These are phyloP conservation scores for Ambrosiella beaveri DNA, from an alignment of 2,329 filamentous ascomycete species.

Conservation along the genomic window DNA sequence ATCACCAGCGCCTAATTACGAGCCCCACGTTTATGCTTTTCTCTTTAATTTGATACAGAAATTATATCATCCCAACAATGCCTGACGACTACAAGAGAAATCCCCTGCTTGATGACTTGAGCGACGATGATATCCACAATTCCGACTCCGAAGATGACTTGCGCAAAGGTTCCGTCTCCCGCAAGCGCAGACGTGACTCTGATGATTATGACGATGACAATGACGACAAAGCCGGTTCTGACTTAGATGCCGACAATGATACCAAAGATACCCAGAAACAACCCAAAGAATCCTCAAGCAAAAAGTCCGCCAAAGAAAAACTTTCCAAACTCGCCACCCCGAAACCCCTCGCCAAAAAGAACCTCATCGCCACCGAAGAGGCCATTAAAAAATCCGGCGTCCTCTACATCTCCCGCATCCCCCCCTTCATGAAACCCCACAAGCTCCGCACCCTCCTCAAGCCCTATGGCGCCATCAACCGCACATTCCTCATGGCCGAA, in stretches of 20 bases:
- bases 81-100: slow-evolving; percentile 16
- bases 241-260: slow-evolving; percentile 20
- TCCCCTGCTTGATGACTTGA: slow-evolving; percentile 17
- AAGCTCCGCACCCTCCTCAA: slow-evolving; percentile 60
- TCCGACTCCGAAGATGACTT: slow-evolving; percentile 56
- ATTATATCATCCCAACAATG: slow-evolving; percentile 1
- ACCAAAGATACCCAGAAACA: slow-evolving; percentile 15
- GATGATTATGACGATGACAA: slow-evolving; percentile 19
- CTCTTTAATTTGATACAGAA: not conserved
- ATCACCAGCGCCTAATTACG: not conserved
- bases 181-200: slow-evolving; percentile 46
- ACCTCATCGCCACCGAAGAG: slow-evolving; percentile 45
- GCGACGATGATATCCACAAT: slow-evolving; percentile 38
- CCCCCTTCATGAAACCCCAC: slow-evolving; percentile 73
- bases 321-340: slow-evolving; percentile 9
- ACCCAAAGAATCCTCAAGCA: slow-evolving; percentile 23
- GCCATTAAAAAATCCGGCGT: slow-evolving; percentile 60
- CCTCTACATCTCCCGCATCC: slow-evolving; percentile 66
- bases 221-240: slow-evolving; percentile 22
- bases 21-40: not conserved
- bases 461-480: slow-evolving; percentile 58
- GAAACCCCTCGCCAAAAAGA: slow-evolving; percentile 41
- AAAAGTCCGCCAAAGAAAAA: slow-evolving; percentile 28
- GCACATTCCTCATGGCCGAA: slow-evolving; percentile 65
- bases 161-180: slow-evolving; percentile 42